Base-by-base conservation (phyloP, 179 eudicot genomes). In the Vitellaria paradoxa region DNA sequence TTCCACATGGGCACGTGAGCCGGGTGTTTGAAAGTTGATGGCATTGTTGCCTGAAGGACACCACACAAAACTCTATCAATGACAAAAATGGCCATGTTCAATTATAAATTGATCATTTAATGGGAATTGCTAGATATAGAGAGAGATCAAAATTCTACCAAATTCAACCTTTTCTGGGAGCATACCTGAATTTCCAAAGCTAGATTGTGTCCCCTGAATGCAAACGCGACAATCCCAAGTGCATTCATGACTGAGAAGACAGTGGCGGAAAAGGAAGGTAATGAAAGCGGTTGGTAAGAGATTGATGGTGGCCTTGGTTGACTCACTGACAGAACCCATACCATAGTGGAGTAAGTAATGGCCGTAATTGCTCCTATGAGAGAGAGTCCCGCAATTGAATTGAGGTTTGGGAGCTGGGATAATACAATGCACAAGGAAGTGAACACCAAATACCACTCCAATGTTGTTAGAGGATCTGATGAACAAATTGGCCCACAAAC, bases 1-100 rank as follows among this genome's bases (percentile, higher is more conserved):
- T 84, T 95, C 99, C 99, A 95, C 99, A 95, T 95, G 45, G 94
- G 97, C 85, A 95, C 99, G 81, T 95, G 93, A 49, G 99, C 99
- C 21, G 99, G 99, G 82, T 93, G 91, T 89, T 95, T 95, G 83
- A 95, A 93, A 0, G 97, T 95, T 55, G 99, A 95, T 17, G 98
- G 99, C 99, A 95, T 95, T n/a, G 99, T 95, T 20, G 99, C 93
- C 99, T 95, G 81, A 70, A 73, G 24, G 46, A 60, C 9, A 56
- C 30, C 23, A 77, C 4, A 53, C 7, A 20, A 52, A 50, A 80
- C 12, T 18, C 18, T 68, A 23, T 15, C 12, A 62, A 56, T 17
- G 6, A 59, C 6, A n/a, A 57, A 50, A 55, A 55, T 17, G 4
- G 11, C 11, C 10, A 20, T 59, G 30, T 4, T 57, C 24, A 73